Evolutionary conservation across 805 yeast genomes (phyloP).

Genomic region (Kodamaea neixiangensis): DNA sequence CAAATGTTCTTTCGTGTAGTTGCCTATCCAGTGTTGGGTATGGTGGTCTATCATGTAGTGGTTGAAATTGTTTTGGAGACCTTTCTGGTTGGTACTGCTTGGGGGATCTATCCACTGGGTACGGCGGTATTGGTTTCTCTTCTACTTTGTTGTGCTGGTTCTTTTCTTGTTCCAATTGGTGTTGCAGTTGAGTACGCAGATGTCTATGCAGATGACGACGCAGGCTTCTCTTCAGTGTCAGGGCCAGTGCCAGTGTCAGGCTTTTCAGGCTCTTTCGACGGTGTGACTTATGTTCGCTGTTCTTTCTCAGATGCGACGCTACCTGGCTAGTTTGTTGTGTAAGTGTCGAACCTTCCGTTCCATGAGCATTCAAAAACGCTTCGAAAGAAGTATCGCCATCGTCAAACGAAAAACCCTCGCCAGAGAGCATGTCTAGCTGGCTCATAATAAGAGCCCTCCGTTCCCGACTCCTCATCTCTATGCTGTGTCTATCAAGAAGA

Average conservation of each 20-base stretch:
- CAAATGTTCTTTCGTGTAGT: neutral
- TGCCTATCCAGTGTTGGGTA: neutral
- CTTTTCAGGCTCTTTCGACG: constrained; percentile 1
- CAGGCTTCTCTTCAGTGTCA: neutral
- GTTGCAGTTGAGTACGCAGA: neutral
- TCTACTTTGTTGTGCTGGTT: neutral
- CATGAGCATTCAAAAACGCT: neutral
- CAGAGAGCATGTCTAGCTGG: constrained; percentile 7
- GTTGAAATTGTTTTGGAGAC: no score
- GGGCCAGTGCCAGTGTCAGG: neutral
- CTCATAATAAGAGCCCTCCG: constrained; percentile 5
- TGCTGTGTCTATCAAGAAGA: neutral
- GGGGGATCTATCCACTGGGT: neutral
- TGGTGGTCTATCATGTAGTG: neutral
- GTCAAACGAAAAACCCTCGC: neutral
- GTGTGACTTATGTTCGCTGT: neutral
- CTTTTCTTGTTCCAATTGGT: neutral
- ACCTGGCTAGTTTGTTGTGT: neutral
- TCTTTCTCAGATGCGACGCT: neutral
- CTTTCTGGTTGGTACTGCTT: neutral
- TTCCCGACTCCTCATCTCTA: constrained; percentile 7
- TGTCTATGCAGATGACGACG: neutral
- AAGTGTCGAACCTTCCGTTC: neutral
- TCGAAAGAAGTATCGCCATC: constrained; percentile 2
- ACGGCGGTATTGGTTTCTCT: neutral